Conservation (phyloP, 352 stramenopile genomes). For the Phytophthora sp. region DNA sequence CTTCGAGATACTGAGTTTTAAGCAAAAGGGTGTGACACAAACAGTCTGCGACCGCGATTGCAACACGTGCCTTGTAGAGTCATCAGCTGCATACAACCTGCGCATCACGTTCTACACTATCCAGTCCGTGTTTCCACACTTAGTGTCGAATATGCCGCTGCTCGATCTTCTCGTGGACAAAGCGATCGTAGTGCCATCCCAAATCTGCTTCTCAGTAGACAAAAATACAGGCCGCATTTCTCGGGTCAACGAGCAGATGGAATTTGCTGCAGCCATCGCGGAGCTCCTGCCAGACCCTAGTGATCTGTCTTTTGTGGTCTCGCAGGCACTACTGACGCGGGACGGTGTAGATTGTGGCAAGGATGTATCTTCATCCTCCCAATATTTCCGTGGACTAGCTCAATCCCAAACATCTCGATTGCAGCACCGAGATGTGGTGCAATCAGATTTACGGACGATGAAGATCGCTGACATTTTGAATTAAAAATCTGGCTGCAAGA, state of each 20-base stretch:
- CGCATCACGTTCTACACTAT: slow-evolving; percentile 5
- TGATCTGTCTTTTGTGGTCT: slow-evolving; percentile 17
- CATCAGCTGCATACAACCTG: not conserved
- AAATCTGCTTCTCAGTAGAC: slow-evolving; percentile 18
- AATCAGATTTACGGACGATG: no score
- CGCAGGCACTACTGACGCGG: not conserved
- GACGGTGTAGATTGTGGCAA: slow-evolving; percentile 6
- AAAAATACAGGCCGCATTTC: not conserved
- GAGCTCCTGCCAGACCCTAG: slow-evolving; percentile 5
- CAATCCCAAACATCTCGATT: no score
- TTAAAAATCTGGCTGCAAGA: no score
- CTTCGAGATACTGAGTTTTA: slow-evolving; percentile 3
- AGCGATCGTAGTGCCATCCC: slow-evolving; percentile 1
- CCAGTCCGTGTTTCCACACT: slow-evolving; percentile 1
- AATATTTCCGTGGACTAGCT: no score
- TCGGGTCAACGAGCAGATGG: slow-evolving; percentile 19
- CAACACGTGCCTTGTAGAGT: not conserved
- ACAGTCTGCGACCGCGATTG: not conserved
- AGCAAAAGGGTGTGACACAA: not conserved
- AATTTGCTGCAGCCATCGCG: slow-evolving; percentile 14
- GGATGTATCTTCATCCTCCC: not conserved
- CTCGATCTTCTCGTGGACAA: slow-evolving; percentile 1
- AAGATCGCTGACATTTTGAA: no score
- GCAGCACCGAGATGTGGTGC: no score
- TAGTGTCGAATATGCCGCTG: not conserved